Evolutionary conservation across 768 basidiomycete species (phyloP).

Genomic region (Agaricus sinodeliciosus): DNA sequence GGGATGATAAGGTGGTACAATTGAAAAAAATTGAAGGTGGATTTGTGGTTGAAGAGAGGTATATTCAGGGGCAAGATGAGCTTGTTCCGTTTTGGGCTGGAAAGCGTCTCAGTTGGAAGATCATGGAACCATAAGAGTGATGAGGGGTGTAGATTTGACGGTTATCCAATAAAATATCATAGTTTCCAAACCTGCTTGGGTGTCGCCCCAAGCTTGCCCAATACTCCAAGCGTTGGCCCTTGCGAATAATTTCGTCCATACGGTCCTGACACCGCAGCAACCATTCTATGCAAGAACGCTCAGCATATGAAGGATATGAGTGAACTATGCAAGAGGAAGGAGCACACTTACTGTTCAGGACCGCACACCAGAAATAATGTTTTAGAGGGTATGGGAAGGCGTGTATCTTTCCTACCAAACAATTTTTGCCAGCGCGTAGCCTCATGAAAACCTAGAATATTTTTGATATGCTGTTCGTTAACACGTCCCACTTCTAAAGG

Average conservation of each 20-base stretch:
- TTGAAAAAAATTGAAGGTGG: conserved; percentile 34
- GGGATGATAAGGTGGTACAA: conserved; percentile 28
- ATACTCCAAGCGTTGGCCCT: conserved; percentile 59
- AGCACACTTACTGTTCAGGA: conserved; percentile 62
- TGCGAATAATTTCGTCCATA: conserved; percentile 73
- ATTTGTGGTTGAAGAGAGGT: conserved; percentile 40
- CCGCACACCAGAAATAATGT: conserved; percentile 76
- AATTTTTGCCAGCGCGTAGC: conserved; percentile 27
- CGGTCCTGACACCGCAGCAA: conserved; percentile 67
- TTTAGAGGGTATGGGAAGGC: conserved; percentile 23
- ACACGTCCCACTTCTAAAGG: conserved; percentile 48
- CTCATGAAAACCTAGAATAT: conserved; percentile 27
- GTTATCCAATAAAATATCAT: conserved; percentile 19
- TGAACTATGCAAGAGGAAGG: neutral
- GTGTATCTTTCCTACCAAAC: conserved; percentile 17
- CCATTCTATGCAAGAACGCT: conserved; percentile 48
- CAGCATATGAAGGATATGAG: neutral
- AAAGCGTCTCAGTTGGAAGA: conserved; percentile 70
- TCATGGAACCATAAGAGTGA: conserved; percentile 20
- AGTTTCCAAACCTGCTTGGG: conserved; percentile 67
- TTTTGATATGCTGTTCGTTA: conserved; percentile 38
- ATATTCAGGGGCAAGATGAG: conserved; percentile 37
- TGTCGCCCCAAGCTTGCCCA: conserved; percentile 57
- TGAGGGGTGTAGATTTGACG: neutral
- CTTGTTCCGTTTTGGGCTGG: conserved; percentile 90